Base-by-base conservation (phyloP, 2,329 filamentous ascomycete genomes). In the Cercospora beticola region DNA sequence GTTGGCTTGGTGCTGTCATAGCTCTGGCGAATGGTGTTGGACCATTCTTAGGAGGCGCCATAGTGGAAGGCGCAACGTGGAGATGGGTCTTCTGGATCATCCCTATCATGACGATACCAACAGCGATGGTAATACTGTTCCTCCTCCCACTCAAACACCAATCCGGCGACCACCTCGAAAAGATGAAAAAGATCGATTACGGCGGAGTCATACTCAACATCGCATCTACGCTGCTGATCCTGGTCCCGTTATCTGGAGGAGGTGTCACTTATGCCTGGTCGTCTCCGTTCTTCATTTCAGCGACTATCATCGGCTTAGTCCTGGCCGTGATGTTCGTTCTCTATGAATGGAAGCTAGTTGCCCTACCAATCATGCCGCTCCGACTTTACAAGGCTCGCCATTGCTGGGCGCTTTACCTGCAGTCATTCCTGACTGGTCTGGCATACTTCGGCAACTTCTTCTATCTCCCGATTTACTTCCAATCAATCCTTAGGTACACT, bases 171-270 rank as follows among this genome's bases (percentile, higher is more conserved):
- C 28, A 57, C 6, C 10, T 57, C 54, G 81, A 84, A 52, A 86
- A 84, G 58, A 74, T 86, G 26, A 79, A 78, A 58, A 86, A 85
- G 52, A 87, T 90, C 65, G 88, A 91, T 74, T 88, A 85, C 71
- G 83, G 79, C 28, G 89, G 88, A 1, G 80, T 88, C 0, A 65
- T 88, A 9, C 81, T 83, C 3, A 85, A 84, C 4, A 86, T 86
- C 0, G 78, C 84, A 6, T 87, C 84, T 0, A 84, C 89, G 26
- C 84, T 90, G 8, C 81, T 90, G 10, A 72, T 90, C 1, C 80
- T 90, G 21, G 88, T 91, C 52, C 88, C 88, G 0, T 84, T 91
- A 10, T 89, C 87, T 2, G 87, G 87, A 14, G 87, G 86, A 65
- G 75, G 76, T 2, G 69, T 71, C 56, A 68, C 64, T 21, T 86